Evolutionary conservation across 2,329 filamentous ascomycete genomes (phyloP), one percentile per base, ranked within the genome.

Genomic region (Gnomoniopsis smithogilvyi): DNA sequence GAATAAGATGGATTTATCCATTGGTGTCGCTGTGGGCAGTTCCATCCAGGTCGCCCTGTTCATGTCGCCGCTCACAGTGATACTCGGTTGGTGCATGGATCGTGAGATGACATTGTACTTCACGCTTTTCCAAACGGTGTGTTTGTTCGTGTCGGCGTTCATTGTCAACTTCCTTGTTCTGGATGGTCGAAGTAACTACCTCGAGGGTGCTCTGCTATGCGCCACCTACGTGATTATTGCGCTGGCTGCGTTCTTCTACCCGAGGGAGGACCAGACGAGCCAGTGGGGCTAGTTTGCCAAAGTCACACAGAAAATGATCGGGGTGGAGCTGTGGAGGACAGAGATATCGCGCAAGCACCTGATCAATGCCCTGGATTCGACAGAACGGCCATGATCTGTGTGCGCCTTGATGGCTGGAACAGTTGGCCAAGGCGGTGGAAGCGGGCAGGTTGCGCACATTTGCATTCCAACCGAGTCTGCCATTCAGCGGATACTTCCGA

Each of bases 101-200:
- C 82, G 81, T 60, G 79, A 86, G n/a, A 90, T 91, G 86, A 83
- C 88, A 26, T 80, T 96, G 36, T 92, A 94, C 76, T 96, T 96
- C 73, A 91, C 91, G 61, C 81, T 92, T 51, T 96, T 96, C 73
- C 91, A 96, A 80, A 96, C 91, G 0, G 89, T 95, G 21, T 90
- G 89, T 58, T 83, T 96, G 67, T 96, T 96, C 73, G 85, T 94
- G 54, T 90, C 86, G 54, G 87, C 92, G 8, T 87, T 96, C 64
- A 92, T 96, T 63, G 90, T 94, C 73, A 95, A 94, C 74, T 96
- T 95, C 70, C 76, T 96, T 61, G 91, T 96, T 51, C 78, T 94
- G 62, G 92, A 96, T 68, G 91, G 91, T 11, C 83, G 92, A 70
- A 92, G 88, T 70, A 96, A 96, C 69, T 96, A 95, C 67, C 83